These are phyloP conservation scores for Pythium insidiosum DNA, from an alignment of 352 stramenopile genomes.

Conservation along the genomic window DNA sequence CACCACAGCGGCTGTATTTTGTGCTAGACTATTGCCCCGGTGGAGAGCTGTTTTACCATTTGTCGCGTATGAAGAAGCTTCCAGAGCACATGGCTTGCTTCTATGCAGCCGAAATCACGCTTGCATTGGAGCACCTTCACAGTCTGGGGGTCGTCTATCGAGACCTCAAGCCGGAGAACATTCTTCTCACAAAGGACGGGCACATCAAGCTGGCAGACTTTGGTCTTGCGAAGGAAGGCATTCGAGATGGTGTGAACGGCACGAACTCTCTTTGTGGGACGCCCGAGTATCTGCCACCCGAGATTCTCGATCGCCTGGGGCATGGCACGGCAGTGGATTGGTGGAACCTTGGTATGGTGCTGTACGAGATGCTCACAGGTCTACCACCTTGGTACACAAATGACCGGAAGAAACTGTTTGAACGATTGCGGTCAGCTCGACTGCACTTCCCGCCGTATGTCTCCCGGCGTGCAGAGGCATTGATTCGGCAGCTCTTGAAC, in stretches of 20 bases:
- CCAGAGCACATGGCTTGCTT: slow-evolving; percentile 85
- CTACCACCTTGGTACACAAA: slow-evolving; percentile 86
- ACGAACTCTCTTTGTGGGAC: slow-evolving; percentile 83
- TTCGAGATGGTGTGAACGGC: slow-evolving; percentile 49
- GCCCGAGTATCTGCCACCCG: slow-evolving; percentile 82
- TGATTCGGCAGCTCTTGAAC: slow-evolving; percentile 80
- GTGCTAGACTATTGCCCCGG: too few relatives aligned
- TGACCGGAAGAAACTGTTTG: slow-evolving; percentile 85
- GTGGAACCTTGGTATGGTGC: slow-evolving; percentile 85
- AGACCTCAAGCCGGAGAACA: slow-evolving; percentile 73
- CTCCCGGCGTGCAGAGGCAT: slow-evolving; percentile 53
- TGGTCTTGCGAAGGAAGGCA: slow-evolving; percentile 75
- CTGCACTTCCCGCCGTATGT: slow-evolving; percentile 84
- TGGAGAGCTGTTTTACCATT: slow-evolving; percentile 89
- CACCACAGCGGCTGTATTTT: slow-evolving; percentile 92
- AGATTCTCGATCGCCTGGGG: slow-evolving; percentile 70
- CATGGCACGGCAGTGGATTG: slow-evolving; percentile 91
- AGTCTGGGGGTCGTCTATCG: slow-evolving; percentile 77
- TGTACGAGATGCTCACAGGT: slow-evolving; percentile 81
- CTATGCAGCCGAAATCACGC: slow-evolving; percentile 82
- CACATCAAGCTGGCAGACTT: slow-evolving; percentile 89
- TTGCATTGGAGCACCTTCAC: slow-evolving; percentile 82
- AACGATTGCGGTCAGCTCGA: slow-evolving; percentile 65
- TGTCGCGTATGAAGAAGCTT: slow-evolving; percentile 84
- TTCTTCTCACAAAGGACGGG: slow-evolving; percentile 65